Base-by-base conservation (phyloP, 192 early-diverging fungal genomes). In the Diversispora epigaea region DNA sequence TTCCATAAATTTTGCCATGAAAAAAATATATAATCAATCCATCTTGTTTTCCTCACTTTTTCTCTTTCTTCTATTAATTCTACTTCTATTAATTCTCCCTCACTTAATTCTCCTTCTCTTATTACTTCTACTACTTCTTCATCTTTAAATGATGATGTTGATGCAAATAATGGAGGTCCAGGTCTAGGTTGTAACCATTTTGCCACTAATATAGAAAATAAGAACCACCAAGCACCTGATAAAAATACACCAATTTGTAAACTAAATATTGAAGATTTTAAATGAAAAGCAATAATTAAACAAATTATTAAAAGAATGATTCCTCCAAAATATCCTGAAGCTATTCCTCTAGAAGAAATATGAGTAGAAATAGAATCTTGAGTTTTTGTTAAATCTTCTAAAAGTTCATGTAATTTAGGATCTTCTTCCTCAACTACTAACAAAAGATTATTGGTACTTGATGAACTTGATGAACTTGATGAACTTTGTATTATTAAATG, bases 211-310 rank as follows among this genome's bases (percentile, higher is more conserved):
- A 81, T 68, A 39, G 84, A 77, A 73, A 87, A 84, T 1, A 81
- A 6, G 45, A 81, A 79, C 86, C 86, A 87, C 86, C 86, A 87
- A 14, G 82, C 68, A 25, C 86, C 84, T 4, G 82, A 82, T n/a
- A 87, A 69, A 47, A 81, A 83, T 6, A 82, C 80, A 0, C 81
- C 81, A 49, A 84, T 60, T 68, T 83, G 81, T 58, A 87, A 76
- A 6, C 80, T 79, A 39, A 78, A 71, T 14, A 61, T 77, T 1
- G 83, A 78, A 5, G 73, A 76, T 43, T 76, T 71, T 40, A 78
- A 76, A 47, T 56, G 45, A 25, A 81, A 78, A 1, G 81, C 78
- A 68, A 87, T 84, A 40, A 62, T 72, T 9, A 81, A 75, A 50
- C 86, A 81, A 32, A 84, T 55, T 8, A 77, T 72, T 47, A 87